Evolutionary conservation across 2,329 filamentous ascomycete species (phyloP).

Genomic region (Coniochaeta pulveracea): DNA sequence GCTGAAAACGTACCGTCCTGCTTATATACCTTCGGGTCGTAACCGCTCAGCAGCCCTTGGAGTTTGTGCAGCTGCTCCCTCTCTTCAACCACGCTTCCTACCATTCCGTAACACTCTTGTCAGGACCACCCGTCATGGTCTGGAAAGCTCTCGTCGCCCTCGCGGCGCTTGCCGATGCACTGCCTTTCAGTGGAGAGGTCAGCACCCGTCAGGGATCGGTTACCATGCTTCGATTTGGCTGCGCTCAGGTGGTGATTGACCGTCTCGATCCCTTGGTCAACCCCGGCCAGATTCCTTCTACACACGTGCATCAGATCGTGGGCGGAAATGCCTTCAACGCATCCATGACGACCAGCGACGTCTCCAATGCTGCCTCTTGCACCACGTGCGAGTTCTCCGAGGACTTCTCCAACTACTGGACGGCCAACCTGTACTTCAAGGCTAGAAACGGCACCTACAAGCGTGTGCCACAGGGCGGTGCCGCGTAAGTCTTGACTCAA

Average conservation of each 20-base stretch:
- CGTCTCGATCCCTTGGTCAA: conserved; percentile 23
- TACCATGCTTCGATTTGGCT: conserved; percentile 26
- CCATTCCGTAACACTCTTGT: no score
- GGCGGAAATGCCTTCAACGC: conserved; percentile 35
- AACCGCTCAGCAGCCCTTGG: no score
- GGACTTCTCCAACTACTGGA: conserved; percentile 24
- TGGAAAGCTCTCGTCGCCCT: conserved; percentile 19
- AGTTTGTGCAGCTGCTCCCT: no score
- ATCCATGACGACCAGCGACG: conserved; percentile 25
- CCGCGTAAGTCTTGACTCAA: conserved; percentile 34
- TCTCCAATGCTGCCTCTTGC: conserved; percentile 24
- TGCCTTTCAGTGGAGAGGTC: conserved; percentile 11
- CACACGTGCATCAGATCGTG: conserved; percentile 45
- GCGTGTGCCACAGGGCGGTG: conserved; percentile 32
- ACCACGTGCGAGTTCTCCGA: conserved; percentile 26
- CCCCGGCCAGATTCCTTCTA: conserved; percentile 33
- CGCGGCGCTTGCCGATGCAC: conserved; percentile 17
- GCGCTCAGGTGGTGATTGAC: conserved; percentile 39
- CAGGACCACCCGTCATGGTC: conserved; percentile 13
- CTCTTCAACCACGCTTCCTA: no score
- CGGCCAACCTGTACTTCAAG: conserved; percentile 22
- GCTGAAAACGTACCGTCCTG: no score
- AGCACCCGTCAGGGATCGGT: conserved; percentile 7
- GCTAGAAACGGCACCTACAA: conserved; percentile 23
- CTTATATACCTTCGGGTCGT: no score